A percentile compares a stretch with the other conserved stretches of the same genome.
phyloP scores from a whole-genome alignment of 192 early-diverging fungal genomes.

The Backusella macrospora region DNA sequence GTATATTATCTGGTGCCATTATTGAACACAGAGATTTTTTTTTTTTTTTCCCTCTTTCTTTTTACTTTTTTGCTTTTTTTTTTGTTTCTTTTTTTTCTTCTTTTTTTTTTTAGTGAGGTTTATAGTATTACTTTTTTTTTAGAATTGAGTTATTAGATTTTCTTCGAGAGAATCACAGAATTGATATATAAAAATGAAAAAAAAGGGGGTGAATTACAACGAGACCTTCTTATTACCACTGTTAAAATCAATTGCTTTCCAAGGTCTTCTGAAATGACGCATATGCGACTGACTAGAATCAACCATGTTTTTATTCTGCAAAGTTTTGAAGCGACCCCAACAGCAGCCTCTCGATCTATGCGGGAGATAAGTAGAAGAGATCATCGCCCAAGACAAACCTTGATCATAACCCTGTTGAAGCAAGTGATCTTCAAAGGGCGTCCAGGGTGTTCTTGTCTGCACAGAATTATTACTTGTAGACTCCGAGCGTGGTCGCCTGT shows the following conservation, averaged over 20 bases:
- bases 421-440: constrained; percentile 31
- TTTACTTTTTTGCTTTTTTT: background rate
- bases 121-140: constrained; percentile 8
- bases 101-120: constrained; percentile 1
- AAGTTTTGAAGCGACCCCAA: constrained; percentile 35
- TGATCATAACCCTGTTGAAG: constrained; percentile 34
- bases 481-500: background rate
- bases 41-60: constrained; percentile 5
- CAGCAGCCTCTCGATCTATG: constrained; percentile 34
- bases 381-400: constrained; percentile 36
- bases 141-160: background rate
- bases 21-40: background rate
- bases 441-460: constrained; percentile 35
- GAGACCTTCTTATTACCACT: constrained; percentile 2
- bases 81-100: background rate
- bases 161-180: constrained; percentile 11
- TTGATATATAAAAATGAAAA: background rate
- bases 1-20: background rate
- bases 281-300: constrained; percentile 25
- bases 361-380: constrained; percentile 31
- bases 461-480: constrained; percentile 5
- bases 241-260: constrained; percentile 23
- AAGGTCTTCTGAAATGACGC: constrained; percentile 25
- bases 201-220: background rate
- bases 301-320: constrained; percentile 27